A percentile compares a stretch with the other conserved stretches of the same genome.
Conservation (phyloP, 2,329 filamentous ascomycete genomes). For the Helminthosporium solani region DNA sequence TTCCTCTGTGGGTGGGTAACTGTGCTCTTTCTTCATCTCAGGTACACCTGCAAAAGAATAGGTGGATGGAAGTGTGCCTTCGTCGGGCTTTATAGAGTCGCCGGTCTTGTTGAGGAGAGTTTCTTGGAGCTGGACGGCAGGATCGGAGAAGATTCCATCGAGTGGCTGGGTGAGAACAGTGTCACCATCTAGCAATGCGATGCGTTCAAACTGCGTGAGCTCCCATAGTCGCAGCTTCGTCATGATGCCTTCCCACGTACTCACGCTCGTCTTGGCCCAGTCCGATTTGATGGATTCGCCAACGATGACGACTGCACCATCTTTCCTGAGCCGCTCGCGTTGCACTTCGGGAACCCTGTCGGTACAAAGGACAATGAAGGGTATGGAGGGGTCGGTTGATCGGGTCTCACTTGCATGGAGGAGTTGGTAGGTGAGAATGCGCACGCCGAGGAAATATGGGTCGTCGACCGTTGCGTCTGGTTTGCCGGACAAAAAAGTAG, state of each 20-base stretch:
- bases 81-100: conserved; percentile 12
- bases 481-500: conserved; percentile 36
- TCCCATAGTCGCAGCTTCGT: conserved; percentile 41
- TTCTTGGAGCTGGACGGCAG: conserved; percentile 21
- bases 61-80: conserved; percentile 15
- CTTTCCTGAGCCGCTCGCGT: conserved; percentile 34
- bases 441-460: conserved; percentile 37
- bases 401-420: conserved; percentile 35
- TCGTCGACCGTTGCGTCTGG: conserved; percentile 30
- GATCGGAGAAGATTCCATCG: conserved; percentile 37
- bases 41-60: conserved; percentile 29
- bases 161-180: conserved; percentile 29
- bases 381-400: conserved; percentile 36
- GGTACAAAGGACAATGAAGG: conserved; percentile 43
- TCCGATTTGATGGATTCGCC: conserved; percentile 34
- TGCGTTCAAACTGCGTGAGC: conserved; percentile 32
- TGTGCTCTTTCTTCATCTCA: conserved; percentile 32
- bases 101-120: conserved; percentile 15
- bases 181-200: conserved; percentile 40
- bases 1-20: conserved; percentile 26
- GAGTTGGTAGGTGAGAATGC: conserved; percentile 42
- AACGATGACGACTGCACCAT: conserved; percentile 40
- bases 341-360: conserved; percentile 37
- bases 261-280: conserved; percentile 26
- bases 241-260: conserved; percentile 37